These are phyloP conservation scores for Mortierella sp. DNA, from an alignment of 371 early-diverging fungal species.

Conservation along the genomic window DNA sequence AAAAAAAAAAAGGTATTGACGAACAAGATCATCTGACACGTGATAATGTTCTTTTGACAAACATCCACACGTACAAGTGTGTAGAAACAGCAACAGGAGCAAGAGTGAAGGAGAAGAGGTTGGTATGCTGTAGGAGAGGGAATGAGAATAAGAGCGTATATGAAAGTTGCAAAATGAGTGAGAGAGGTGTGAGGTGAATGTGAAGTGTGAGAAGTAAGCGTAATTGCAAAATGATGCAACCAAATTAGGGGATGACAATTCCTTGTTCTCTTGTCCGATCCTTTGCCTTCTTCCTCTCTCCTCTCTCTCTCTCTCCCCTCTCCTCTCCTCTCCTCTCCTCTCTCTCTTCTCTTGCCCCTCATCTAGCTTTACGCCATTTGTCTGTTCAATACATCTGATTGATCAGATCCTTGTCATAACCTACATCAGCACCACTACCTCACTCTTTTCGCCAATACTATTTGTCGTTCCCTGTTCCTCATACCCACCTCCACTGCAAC, in stretches of 20 bases:
- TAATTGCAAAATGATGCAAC: constrained; percentile 3
- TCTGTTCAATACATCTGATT: background rate
- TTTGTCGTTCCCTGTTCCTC: background rate
- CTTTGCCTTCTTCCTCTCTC: background rate
- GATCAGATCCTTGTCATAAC: constrained; percentile 1
- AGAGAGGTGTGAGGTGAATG: background rate
- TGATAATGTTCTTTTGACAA: constrained; percentile 5
- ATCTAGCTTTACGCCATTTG: background rate
- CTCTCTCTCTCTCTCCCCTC: background rate
- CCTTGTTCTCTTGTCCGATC: constrained; percentile 1
- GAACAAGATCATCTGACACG: constrained; percentile 20
- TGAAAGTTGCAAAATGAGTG: background rate
- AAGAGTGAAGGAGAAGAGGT: background rate
- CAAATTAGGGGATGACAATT: background rate
- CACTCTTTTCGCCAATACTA: background rate
- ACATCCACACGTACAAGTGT: background rate
- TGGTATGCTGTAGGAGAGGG: background rate
- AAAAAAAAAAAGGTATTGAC: background rate
- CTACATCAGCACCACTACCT: background rate
- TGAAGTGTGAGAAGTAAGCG: background rate
- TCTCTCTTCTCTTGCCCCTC: background rate
- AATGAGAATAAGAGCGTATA: background rate
- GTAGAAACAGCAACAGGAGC: too few relatives aligned
- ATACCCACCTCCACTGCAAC: background rate
- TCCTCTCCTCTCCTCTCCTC: background rate